Base-by-base conservation (phyloP, 192 early-diverging fungal species). In the Backusella liffmaniae region DNA sequence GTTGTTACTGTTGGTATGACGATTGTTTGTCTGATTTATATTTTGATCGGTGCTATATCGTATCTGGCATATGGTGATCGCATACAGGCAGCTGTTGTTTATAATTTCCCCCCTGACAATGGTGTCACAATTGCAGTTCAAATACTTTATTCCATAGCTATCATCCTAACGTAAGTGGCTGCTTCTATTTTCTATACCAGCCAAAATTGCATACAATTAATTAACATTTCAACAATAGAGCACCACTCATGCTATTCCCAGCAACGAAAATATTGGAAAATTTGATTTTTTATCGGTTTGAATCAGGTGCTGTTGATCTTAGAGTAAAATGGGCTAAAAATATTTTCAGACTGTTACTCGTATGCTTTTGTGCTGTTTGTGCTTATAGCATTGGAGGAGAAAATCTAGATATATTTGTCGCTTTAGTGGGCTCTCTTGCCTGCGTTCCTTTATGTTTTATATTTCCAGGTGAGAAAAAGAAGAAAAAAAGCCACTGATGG, bases 401-500 rank as follows among this genome's bases (percentile, higher is more conserved):
- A 21, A 90, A 94, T 77, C 82, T 97, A 16, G 95, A 97, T 82
- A 92, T 92, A 76, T 92, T 95, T 80, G 95, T 97, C 32, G 91
- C 88, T 18, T 88, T 97, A 26, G 92, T 97, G 34, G 95, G 96
- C 1, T 93, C 90, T 74, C 86, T 94, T 72, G 90, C 93, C 0
- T 92, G 87, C 46, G 84, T 87, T 30, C 91, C 91, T 4, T 78
- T 92, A 67, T 90, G 87, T 72, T 96, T 96, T 30, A 91, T 96
- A 67, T 97, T 95, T 79, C 96, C 96, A 6, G 86, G 90, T 67
- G 49, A 62, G 21, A 53, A 53, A 53, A 21, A 53, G 21, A 53
- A 53, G 6, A 8, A 5, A 26, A 26, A 26, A 26, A 26, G 26
- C 26, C 26, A 34, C 29, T 2, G 32, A 1, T 30, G 5, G 29